These are phyloP conservation scores for Castanea mollissima DNA, from an alignment of 306 rosid species.

Conservation along the genomic window DNA sequence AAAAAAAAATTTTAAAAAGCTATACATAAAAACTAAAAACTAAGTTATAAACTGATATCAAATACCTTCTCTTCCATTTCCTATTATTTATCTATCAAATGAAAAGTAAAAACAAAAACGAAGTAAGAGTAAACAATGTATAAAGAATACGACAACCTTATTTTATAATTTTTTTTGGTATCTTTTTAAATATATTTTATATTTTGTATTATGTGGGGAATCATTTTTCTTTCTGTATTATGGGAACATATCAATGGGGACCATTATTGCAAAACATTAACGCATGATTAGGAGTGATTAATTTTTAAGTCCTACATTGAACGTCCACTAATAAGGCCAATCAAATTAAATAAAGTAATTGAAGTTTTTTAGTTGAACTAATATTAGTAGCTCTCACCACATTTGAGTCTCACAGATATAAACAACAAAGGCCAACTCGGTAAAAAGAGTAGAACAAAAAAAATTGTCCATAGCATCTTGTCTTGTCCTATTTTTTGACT, in stretches of 20 bases:
- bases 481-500: not conserved
- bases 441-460: not conserved
- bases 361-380: not conserved
- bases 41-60: no score
- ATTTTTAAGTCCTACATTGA: not conserved
- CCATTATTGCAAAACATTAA: constrained; percentile 9
- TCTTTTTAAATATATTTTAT: not conserved
- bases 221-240: not conserved
- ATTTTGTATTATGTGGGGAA: not conserved
- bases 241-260: not conserved
- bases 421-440: not conserved
- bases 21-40: no score
- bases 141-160: no score
- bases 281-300: constrained; percentile 1
- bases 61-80: no score
- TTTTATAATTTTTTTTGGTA: not conserved
- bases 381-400: not conserved
- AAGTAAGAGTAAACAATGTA: no score
- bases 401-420: not conserved
- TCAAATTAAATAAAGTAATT: not conserved
- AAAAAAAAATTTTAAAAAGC: no score
- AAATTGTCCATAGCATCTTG: constrained; percentile 12
- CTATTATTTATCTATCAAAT: no score
- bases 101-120: no score
- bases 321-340: not conserved